Percentiles rank a stretch among this genome's conserved stretches.
Evolutionary conservation across 331 rosid genomes (phyloP).

Genomic region (Arachis monticola): DNA sequence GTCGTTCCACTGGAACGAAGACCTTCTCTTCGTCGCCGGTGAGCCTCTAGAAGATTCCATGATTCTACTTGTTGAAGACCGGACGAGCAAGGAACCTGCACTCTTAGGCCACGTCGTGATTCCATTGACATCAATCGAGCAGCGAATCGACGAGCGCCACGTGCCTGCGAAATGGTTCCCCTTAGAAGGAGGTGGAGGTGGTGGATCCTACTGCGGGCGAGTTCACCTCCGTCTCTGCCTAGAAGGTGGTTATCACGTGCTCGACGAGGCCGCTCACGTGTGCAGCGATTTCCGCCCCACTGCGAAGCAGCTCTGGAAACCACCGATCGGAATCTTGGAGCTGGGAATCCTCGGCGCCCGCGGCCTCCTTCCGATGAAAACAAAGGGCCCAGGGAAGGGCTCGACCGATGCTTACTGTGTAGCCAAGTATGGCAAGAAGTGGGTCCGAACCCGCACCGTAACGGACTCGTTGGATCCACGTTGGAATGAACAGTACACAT

Average conservation of each 20-base stretch:
- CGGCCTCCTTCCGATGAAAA: conserved; percentile 77
- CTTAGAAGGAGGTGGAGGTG: conserved; percentile 39
- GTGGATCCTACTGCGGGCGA: conserved; percentile 73
- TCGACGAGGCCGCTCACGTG: conserved; percentile 97
- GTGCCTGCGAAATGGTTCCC: conserved; percentile 79
- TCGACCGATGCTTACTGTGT: conserved; percentile 93
- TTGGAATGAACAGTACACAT: conserved; percentile 99
- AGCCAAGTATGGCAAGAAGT: conserved; percentile 92
- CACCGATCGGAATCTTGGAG: conserved; percentile 80
- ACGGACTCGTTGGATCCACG: conserved; percentile 85
- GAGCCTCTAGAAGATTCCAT: conserved; percentile 89
- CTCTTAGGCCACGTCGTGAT: conserved; percentile 63
- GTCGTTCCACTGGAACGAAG: conserved; percentile 88
- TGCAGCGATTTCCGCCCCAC: conserved; percentile 96
- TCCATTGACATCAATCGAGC: conserved; percentile 68
- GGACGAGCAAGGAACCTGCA: conserved; percentile 57
- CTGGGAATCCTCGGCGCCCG: conserved; percentile 87
- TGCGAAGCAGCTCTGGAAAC: conserved; percentile 89
- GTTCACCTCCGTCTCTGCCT: conserved; percentile 74
- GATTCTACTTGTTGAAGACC: conserved; percentile 69
- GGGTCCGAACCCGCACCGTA: conserved; percentile 94
- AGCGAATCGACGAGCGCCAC: conserved; percentile 82
- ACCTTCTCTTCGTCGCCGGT: conserved; percentile 82
- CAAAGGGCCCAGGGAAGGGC: conserved; percentile 67
- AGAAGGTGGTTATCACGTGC: conserved; percentile 98